Conservation (phyloP, 2,329 filamentous ascomycete genomes). For the Ceratocystis albifundus region DNA sequence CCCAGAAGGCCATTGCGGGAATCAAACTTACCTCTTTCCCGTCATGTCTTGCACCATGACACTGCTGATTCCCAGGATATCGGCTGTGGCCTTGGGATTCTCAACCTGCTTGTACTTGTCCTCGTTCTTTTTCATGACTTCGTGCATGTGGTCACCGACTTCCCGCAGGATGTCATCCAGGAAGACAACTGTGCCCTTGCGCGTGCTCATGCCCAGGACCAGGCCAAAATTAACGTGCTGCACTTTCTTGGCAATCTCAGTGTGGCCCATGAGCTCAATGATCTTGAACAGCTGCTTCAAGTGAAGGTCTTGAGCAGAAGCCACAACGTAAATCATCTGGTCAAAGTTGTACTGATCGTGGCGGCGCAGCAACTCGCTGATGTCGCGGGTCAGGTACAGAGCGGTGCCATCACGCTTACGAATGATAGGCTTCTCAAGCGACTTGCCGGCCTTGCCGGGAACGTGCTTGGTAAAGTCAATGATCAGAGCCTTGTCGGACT, state of each 20-base stretch:
- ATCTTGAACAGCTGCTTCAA: slow-evolving; percentile 67
- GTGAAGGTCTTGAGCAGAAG: slow-evolving; percentile 60
- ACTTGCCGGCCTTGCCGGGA: slow-evolving; percentile 54
- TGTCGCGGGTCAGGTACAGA: slow-evolving; percentile 66
- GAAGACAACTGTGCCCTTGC: slow-evolving; percentile 64
- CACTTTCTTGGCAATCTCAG: slow-evolving; percentile 55
- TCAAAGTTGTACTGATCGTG: slow-evolving; percentile 55
- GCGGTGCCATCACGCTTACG: slow-evolving; percentile 64
- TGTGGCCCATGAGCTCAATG: slow-evolving; percentile 56
- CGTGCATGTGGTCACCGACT: slow-evolving; percentile 91
- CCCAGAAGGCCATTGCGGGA: not conserved
- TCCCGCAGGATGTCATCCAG: slow-evolving; percentile 61
- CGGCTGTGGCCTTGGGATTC: slow-evolving; percentile 68
- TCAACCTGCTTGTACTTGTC: slow-evolving; percentile 84
- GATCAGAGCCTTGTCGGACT: slow-evolving; percentile 60
- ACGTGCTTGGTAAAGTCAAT: slow-evolving; percentile 61
- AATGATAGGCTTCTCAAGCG: slow-evolving; percentile 58
- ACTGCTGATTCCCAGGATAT: slow-evolving; percentile 80
- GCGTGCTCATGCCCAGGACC: slow-evolving; percentile 59
- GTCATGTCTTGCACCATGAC: slow-evolving; percentile 99
- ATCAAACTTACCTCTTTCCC: slow-evolving; percentile 51
- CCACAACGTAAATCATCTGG: slow-evolving; percentile 71
- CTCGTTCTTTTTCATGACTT: slow-evolving; percentile 85
- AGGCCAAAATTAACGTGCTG: slow-evolving; percentile 68
- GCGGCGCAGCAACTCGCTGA: slow-evolving; percentile 60